Evolutionary conservation across 2,329 filamentous ascomycete species (phyloP), one percentile per base, ranked within the genome.

Genomic region (Gyromitra esculenta): DNA sequence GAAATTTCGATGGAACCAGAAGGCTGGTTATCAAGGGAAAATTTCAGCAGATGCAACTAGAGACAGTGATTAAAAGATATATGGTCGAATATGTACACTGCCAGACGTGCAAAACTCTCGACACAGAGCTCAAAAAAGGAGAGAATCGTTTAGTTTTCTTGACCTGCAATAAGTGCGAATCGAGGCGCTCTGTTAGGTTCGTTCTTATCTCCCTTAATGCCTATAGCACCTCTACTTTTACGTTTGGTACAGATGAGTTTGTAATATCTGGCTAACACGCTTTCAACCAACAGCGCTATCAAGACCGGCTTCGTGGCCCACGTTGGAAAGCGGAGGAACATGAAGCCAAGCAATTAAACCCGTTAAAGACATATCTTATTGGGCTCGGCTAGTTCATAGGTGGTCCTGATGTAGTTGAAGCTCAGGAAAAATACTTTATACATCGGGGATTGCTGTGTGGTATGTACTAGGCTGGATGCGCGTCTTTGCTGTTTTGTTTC

Each of bases 271-370:
- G 54, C 68, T 71, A 21, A 64, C 35, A 31, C 21, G 9, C 21
- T n/a, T 37, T 11, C 6, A 41, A 63, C 91, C 82, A 94, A 98
- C 84, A 93, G 93, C 77, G 94, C 96, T 81, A 98, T 99, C 91
- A 99, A 98, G 91, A 97, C 94, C 77, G 96, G 96, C 94, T 99
- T 98, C 93, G 96, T 94, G 82, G 95, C 95, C 85, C 96, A 98
- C 86, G 92, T 99, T 85, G 95, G 96, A 85, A 97, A 97, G 91
- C 91, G 95, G 89, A 96, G 91, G 89, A 96, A 96, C 21, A 71
- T 56, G 59, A 71, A 71, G 3, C 8, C 37, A 9, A 37, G 54
- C 9, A 63, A 54, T 45, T 71, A 71, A 25, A 37, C 3, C 15
- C 0, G 52, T 45, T 35, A 18, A 37, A 60, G 3, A 13, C 11